Evolutionary conservation across 495 filamentous ascomycete genomes (phyloP).

Genomic region (Neurospora pannonica): DNA sequence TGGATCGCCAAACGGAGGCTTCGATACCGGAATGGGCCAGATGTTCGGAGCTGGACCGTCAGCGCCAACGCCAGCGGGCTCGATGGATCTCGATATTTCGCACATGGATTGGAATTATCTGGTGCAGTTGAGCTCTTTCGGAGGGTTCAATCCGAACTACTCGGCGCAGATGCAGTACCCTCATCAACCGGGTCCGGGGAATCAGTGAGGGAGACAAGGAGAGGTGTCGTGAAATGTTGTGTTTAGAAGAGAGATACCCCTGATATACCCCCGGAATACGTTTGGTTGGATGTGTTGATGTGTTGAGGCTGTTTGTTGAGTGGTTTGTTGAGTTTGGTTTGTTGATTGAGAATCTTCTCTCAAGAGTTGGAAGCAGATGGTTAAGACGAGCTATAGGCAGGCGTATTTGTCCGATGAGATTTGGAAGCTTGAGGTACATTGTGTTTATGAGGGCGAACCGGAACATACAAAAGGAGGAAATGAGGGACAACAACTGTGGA

Average conservation of each 20-base stretch:
- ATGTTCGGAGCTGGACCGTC: constrained; percentile 7
- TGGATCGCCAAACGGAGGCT: constrained; percentile 3
- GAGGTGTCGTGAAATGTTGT: not conserved
- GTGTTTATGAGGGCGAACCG: not conserved
- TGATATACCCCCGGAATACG: not conserved
- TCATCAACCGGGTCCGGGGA: not conserved
- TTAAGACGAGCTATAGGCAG: not conserved
- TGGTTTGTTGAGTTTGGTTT: not conserved
- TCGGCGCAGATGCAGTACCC: not conserved
- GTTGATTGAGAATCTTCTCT: not conserved
- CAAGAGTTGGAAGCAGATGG: not conserved
- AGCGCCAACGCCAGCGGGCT: constrained; percentile 7
- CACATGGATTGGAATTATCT: constrained; percentile 39
- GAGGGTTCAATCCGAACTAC: constrained; percentile 22
- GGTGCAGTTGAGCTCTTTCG: constrained; percentile 26
- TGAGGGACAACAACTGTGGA: not conserved
- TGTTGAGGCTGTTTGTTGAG: not conserved
- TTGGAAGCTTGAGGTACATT: not conserved
- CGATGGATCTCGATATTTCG: constrained; percentile 30
- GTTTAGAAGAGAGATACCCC: not conserved
- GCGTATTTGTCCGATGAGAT: not conserved
- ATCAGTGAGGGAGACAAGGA: not conserved
- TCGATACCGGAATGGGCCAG: constrained; percentile 9
- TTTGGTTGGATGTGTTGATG: not conserved
- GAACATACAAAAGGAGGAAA: not conserved